Evolutionary conservation across 2,329 filamentous ascomycete genomes (phyloP).

Genomic region (Aspergillus sp.): DNA sequence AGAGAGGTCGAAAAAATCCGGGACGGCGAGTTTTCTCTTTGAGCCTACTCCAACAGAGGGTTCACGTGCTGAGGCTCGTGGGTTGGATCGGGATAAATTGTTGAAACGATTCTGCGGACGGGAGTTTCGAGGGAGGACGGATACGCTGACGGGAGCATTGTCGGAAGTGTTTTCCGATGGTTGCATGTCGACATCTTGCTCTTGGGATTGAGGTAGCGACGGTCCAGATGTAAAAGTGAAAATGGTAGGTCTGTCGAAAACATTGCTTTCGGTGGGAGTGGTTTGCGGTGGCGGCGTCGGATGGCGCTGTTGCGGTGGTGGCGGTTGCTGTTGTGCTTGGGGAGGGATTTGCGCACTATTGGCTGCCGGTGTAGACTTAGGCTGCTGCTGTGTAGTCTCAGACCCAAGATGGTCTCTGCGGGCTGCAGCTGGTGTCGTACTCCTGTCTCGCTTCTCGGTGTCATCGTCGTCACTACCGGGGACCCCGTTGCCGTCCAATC

Average conservation of each 20-base stretch:
- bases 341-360: conserved; percentile 18
- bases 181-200: conserved; percentile 39
- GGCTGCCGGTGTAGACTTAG: conserved; percentile 23
- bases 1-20: conserved; percentile 44
- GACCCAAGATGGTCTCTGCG: conserved; percentile 27
- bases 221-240: conserved; percentile 39
- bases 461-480: conserved; percentile 39
- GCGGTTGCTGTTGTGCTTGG: conserved; percentile 16
- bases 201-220: conserved; percentile 27
- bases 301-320: conserved; percentile 9
- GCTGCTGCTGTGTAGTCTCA: conserved; percentile 18
- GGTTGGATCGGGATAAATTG: conserved; percentile 28
- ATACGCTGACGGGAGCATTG: conserved; percentile 30
- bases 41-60: conserved; percentile 35
- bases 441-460: conserved; percentile 29
- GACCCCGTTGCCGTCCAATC: conserved; percentile 35
- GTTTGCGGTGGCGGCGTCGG: conserved; percentile 4
- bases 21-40: conserved; percentile 41
- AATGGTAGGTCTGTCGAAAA: conserved; percentile 24
- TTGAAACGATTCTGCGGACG: conserved; percentile 34
- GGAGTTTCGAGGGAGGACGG: conserved; percentile 35
- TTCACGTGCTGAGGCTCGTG: conserved; percentile 32
- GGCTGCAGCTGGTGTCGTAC: conserved; percentile 25
- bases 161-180: conserved; percentile 30
- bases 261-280: conserved; percentile 14